Base-by-base conservation (phyloP, 2,329 filamentous ascomycete species). In the Penicillium psychrosexuale region DNA sequence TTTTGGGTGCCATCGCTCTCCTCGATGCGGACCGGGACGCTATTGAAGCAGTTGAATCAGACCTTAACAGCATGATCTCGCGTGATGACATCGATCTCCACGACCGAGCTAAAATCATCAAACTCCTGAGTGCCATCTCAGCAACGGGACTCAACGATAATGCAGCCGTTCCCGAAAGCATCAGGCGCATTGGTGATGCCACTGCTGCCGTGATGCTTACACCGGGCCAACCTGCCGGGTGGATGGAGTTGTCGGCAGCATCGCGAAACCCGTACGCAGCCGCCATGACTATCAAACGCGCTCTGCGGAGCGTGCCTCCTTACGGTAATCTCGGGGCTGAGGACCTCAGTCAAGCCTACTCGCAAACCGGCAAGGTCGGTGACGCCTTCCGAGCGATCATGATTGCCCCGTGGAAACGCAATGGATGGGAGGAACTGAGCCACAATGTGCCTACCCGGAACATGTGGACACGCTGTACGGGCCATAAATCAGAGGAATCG, bases 1-100 rank as follows among this genome's bases (percentile, higher is more conserved):
- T 97, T 4, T 80, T 99, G 0, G 92, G 91, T 0, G 86, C 90
- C 3, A 89, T 97, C 62, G 90, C 91, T 0, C 79, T 95, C 3
- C 75, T 97, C 0, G 91, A 96, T 56, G 80, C 84, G 15, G 92
- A 97, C 66, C 78, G 80, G 19, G 91, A 95, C 61, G 89, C 86
- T 1, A 77, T 93, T 8, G 88, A 91, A 52, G 92, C 91, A 0
- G 91, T 96, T 0, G 80, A 84, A 3, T 84, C 88, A 7, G 91
- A 96, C 68, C 81, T 99, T 11, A 81, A 90, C 44, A 78, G 77
- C 2, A 79, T 97, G 44, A 84, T 91, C 31, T 88, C 85, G 0
- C 84, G 82, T 49, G 82, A 88, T 48, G 80, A 80, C 46, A 78
- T 91, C 3, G 81, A 80, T 5, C 78, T 82, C 1, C 72, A 79